These are phyloP conservation scores for Oehlia diaphana DNA, from an alignment of 192 early-diverging fungal species.

Conservation along the genomic window DNA sequence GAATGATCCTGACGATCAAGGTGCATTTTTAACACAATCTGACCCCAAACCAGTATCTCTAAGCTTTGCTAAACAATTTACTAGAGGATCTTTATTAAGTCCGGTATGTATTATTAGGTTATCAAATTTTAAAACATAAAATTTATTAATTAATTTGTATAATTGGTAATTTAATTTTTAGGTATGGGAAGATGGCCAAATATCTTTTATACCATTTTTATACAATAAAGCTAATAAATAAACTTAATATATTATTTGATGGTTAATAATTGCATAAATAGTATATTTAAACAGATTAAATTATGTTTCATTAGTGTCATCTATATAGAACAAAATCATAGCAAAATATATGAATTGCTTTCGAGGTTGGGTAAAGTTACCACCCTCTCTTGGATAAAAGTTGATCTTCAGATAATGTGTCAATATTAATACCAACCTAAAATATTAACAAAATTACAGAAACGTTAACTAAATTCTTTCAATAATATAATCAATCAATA, in stretches of 20 bases:
- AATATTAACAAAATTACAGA: background rate
- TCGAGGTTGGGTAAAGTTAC: background rate
- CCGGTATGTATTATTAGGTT: background rate
- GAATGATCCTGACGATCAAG: background rate
- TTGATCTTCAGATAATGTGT: conserved; percentile 18
- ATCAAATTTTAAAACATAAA: background rate
- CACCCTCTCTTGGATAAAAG: conserved; percentile 26
- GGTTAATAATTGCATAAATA: background rate
- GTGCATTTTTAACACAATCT: background rate
- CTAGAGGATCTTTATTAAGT: conserved; percentile 25
- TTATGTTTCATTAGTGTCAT: too few species aligned
- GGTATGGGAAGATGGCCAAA: conserved; percentile 29
- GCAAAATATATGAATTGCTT: too few species aligned
- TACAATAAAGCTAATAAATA: background rate
- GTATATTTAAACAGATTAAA: too few species aligned
- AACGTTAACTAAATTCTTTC: background rate
- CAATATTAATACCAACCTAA: conserved; percentile 32
- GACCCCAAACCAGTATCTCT: conserved; percentile 13
- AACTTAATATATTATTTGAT: too few species aligned
- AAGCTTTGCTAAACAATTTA: conserved; percentile 23
- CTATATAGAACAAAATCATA: too few species aligned
- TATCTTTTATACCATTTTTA: conserved; percentile 27
- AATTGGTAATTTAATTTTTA: background rate
- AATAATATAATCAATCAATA: conserved; percentile 24
- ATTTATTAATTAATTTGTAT: background rate